Base-by-base conservation (phyloP, 2,329 filamentous ascomycete species). In the Fusarium pininemorale region DNA sequence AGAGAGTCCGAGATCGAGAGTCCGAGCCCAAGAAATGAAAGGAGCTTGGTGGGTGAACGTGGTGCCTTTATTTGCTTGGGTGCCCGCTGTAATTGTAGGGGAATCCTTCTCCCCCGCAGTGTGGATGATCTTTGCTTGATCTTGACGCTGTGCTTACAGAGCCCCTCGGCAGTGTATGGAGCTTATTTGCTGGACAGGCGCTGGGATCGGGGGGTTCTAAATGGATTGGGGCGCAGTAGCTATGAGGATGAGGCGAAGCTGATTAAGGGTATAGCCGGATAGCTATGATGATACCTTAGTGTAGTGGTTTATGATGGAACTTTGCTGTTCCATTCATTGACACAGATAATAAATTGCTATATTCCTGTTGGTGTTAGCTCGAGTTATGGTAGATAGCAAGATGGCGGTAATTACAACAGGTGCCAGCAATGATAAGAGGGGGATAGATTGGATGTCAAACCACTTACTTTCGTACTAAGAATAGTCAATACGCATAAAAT, bases 1-100 rank as follows among this genome's bases (percentile, higher is more conserved):
- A 44, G 38, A 26, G 58, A 72, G 55, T 66, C 54, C 63, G 72
- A 61, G 47, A 28, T 53, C n/a, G 15, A 64, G 32, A 74, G 72
- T 74, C 72, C 72, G 72, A 74, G 71, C 42, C 39, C 8, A 28
- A n/a, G 53, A 54, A 71, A 67, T 74, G 50, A 74, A 35, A 53
- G 41, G 67, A 63, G 57, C 39, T 37, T 54, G 26, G 39, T 26
- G 48, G 28, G 39, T 44, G 58, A 67, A 32, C 24, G 38, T 16
- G 26, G 20, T 65, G 45, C 28, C 69, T 74, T 73, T 71, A 72
- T 74, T 41, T 73, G 64, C 57, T 32, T 60, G 57, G 42, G 63
- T 60, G 16, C 39, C 45, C 61, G 41, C 55, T 72, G 47, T 63
- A 66, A 48, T 28, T 55, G 63, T 58, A 42, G 44, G 63, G 63